Base-by-base conservation (phyloP, 495 filamentous ascomycete genomes). In the Xylaria scruposa region DNA sequence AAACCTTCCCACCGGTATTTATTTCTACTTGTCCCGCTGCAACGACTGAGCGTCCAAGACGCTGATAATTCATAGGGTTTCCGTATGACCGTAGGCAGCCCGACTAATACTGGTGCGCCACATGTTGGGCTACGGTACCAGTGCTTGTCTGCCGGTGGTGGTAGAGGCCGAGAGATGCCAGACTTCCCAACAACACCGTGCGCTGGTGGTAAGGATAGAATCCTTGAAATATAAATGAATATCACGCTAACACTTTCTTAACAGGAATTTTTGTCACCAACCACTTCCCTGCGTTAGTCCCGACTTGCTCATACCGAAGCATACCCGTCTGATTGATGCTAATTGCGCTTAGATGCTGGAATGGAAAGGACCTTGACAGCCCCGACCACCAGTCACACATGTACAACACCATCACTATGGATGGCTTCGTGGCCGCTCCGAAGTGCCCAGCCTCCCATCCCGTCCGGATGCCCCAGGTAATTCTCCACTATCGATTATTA, bases 351-450 rank as follows among this genome's bases (percentile, higher is more conserved):
- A 83, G 83, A 70, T 85, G 85, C 76, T 89, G 87, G 87, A 86
- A 90, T 72, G 88, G 87, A 38, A 83, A 85, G 75, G 87, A 87
- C 74, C 80, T 88, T 38, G 87, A 88, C 73, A 86, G 83, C 47
- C 81, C 84, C 33, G 85, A 89, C 76, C 88, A 89, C 74, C 82
- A 83, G 44, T 83, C 84, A 54, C 86, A 90, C 78, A 83, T 83
- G 81, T 84, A 82, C 72, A 78, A 77, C 65, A 85, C 83, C 9
- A 78, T 80, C 12, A 74, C 74, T n/a, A 62, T 44, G 69, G 82
- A 82, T 12, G 81, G 79, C 8, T 86, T 86, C 77, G 49, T 62
- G 33, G 72, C 77, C 26, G 79, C 79, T 5, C 80, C 79, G 0
- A 65, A 82, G 1, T 88, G 86, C 80, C 86, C 86, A 15, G 70